phyloP scores from a whole-genome alignment of 2,329 filamentous ascomycete genomes.

The Volutella citrinella region DNA sequence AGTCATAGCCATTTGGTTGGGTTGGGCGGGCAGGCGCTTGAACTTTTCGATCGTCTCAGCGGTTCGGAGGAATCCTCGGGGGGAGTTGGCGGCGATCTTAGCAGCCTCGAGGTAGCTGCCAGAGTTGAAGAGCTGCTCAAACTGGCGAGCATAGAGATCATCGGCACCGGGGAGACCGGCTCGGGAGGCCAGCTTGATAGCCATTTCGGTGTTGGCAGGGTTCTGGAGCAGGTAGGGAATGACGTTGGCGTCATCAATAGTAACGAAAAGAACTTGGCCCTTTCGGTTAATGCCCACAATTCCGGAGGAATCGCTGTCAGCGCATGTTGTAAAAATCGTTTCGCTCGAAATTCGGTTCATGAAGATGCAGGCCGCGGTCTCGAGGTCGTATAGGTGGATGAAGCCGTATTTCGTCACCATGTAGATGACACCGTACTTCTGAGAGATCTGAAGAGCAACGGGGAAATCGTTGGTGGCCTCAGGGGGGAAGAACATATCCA shows the following conservation, averaged over 20 bases:
- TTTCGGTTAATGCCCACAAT: slow-evolving; percentile 96
- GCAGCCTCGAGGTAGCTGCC: slow-evolving; percentile 86
- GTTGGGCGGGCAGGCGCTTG: slow-evolving; percentile 78
- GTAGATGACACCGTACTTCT: slow-evolving; percentile 95
- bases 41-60: slow-evolving; percentile 94
- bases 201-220: slow-evolving; percentile 87
- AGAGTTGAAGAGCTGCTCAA: slow-evolving; percentile 78
- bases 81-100: slow-evolving; percentile 95
- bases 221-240: slow-evolving; percentile 96
- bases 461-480: slow-evolving; percentile 97
- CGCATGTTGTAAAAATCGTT: slow-evolving; percentile 93
- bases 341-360: slow-evolving; percentile 99
- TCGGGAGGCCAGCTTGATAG: slow-evolving; percentile 93
- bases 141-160: slow-evolving; percentile 87
- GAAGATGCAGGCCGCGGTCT: slow-evolving; percentile 93
- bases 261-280: slow-evolving; percentile 92
- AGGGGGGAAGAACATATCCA: slow-evolving; percentile 95
- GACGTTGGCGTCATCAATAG: slow-evolving; percentile 85
- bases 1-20: slow-evolving; percentile 87
- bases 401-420: slow-evolving; percentile 99
- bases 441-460: slow-evolving; percentile 94
- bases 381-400: slow-evolving; percentile 97
- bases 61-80: slow-evolving; percentile 90
- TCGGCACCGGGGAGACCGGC: slow-evolving; percentile 93
- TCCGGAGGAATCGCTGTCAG: slow-evolving; percentile 79